phyloP scores from a whole-genome alignment of 257 asterid species.

The Solanum gracilifrons region DNA sequence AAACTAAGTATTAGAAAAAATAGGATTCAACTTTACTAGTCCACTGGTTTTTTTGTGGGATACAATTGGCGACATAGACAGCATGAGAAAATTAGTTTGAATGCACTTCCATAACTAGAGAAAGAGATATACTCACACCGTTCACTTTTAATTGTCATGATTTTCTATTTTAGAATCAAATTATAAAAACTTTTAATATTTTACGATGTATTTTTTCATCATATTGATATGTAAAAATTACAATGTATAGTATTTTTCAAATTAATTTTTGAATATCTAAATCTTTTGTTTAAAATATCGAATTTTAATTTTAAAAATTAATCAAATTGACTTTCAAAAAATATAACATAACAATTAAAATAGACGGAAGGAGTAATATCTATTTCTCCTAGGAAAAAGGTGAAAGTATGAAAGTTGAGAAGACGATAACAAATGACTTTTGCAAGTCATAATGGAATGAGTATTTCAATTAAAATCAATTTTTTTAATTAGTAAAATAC shows the following conservation, averaged over 20 bases:
- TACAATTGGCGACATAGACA: background rate
- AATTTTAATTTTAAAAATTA: too few relatives aligned
- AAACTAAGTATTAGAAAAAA: background rate
- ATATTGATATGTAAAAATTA: too few relatives aligned
- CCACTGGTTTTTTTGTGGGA: background rate
- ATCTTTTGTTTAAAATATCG: accelerated
- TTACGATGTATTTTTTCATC: too few relatives aligned
- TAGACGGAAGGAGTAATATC: too few relatives aligned
- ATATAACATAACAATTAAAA: too few relatives aligned
- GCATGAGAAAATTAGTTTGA: background rate
- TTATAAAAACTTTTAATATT: too few relatives aligned
- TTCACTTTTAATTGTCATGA: too few relatives aligned
- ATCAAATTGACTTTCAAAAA: too few relatives aligned
- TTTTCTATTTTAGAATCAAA: too few relatives aligned
- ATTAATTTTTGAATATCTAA: too few relatives aligned
- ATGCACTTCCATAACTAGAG: background rate
- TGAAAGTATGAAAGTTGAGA: background rate
- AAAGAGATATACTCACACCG: background rate
- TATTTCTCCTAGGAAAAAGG: background rate
- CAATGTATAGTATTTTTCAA: too few relatives aligned
- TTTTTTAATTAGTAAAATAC: background rate
- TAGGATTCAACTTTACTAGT: background rate
- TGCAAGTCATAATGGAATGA: background rate
- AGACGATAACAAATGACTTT: background rate
- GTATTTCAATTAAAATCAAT: background rate